These are phyloP conservation scores for Sarcocystis neurona DNA, from an alignment of 169 alveolate species.

Conservation along the genomic window DNA sequence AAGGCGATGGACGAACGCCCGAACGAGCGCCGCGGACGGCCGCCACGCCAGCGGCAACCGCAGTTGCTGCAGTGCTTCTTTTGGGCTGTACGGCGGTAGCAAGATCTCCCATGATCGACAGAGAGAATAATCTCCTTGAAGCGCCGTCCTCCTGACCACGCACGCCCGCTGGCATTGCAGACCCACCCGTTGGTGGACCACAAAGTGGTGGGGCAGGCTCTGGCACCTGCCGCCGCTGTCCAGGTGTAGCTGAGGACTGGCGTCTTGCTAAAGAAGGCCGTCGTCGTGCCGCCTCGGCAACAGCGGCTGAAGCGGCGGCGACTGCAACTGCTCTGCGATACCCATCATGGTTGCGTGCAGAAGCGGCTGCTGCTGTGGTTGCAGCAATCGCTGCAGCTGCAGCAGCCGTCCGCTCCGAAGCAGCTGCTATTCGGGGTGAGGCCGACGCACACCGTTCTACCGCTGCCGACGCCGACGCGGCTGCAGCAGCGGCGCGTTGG, in stretches of 20 bases:
- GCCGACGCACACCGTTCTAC: constrained; percentile 21
- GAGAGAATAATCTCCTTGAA: too few species aligned
- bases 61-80: background rate
- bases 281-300: constrained; percentile 11
- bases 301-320: constrained; percentile 20
- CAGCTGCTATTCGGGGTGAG: constrained; percentile 3
- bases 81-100: too few species aligned
- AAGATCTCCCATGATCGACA: too few species aligned
- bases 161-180: too few species aligned
- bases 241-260: background rate
- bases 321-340: constrained; percentile 23
- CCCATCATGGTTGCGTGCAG: too few species aligned
- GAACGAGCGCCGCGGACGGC: background rate
- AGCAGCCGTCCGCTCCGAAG: constrained; percentile 35
- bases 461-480: constrained; percentile 3
- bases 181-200: too few species aligned
- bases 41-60: background rate
- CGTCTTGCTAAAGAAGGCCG: background rate
- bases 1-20: too few species aligned
- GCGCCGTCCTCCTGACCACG: too few species aligned
- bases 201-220: background rate
- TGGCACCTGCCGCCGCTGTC: background rate
- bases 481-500: constrained; percentile 14
- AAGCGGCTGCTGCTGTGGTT: constrained; percentile 10
- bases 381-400: constrained; percentile 30